These are phyloP conservation scores for Aspergillus wentii DNA, from an alignment of 495 filamentous ascomycete species.

Conservation along the genomic window DNA sequence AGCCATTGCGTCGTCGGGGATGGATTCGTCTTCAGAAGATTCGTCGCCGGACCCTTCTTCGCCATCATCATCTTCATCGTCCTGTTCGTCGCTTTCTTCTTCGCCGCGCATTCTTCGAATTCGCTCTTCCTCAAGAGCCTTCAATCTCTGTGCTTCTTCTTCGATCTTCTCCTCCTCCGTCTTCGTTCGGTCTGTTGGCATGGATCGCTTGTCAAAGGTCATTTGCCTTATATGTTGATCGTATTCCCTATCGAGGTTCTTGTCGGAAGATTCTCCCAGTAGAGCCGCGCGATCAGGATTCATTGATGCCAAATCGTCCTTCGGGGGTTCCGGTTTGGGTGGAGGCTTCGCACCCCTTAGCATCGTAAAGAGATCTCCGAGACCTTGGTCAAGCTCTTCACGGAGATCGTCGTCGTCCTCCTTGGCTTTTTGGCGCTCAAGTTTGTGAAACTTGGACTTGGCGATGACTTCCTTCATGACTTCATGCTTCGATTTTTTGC, in stretches of 20 bases:
- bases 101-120: slow-evolving; percentile 43
- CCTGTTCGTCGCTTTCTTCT: slow-evolving; percentile 36
- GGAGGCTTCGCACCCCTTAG: slow-evolving; percentile 49
- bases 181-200: slow-evolving; percentile 82
- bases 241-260: slow-evolving; percentile 71
- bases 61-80: slow-evolving; percentile 38
- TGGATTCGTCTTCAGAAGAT: slow-evolving; percentile 27
- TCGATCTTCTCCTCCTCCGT: slow-evolving; percentile 82
- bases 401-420: slow-evolving; percentile 92
- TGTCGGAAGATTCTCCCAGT: slow-evolving; percentile 57
- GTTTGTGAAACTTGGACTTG: slow-evolving; percentile 93
- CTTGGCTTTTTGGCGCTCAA: slow-evolving; percentile 85
- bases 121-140: slow-evolving; percentile 74
- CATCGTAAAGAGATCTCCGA: slow-evolving; percentile 73
- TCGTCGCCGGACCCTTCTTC: slow-evolving; percentile 37
- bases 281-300: slow-evolving; percentile 56
- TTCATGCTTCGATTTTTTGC: slow-evolving; percentile 89
- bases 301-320: slow-evolving; percentile 43
- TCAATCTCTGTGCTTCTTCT: slow-evolving; percentile 68
- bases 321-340: slow-evolving; percentile 32
- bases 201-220: slow-evolving; percentile 73
- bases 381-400: slow-evolving; percentile 70
- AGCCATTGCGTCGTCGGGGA: slow-evolving; percentile 47
- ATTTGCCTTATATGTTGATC: slow-evolving; percentile 77
- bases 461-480: slow-evolving; percentile 97